A percentile compares a stretch with the other conserved stretches of the same genome.
Evolutionary conservation across 2,329 filamentous ascomycete species (phyloP).

Genomic region (Trichoderma cornu-damae): DNA sequence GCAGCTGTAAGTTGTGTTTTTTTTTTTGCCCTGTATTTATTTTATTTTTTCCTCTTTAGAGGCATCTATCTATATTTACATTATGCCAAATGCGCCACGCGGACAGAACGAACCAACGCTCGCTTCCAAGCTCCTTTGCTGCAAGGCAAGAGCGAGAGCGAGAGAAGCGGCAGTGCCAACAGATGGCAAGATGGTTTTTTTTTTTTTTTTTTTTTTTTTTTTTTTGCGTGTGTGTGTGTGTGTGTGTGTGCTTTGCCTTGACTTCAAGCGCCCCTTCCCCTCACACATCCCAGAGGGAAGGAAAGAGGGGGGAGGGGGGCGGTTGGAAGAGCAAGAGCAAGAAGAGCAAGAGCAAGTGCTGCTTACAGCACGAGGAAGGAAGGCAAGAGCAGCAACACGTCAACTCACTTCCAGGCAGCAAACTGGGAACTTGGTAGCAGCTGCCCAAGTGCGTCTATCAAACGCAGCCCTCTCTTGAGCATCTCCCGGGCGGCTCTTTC

Average conservation of each 20-base stretch:
- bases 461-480: not conserved
- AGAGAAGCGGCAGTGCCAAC: conserved; percentile 4
- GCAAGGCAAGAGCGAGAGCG: not conserved
- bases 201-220: too few relatives aligned
- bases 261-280: too few relatives aligned
- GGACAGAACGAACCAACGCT: not conserved
- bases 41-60: not conserved
- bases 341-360: conserved; percentile 7
- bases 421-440: conserved; percentile 5
- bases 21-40: not conserved
- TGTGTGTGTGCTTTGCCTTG: too few relatives aligned
- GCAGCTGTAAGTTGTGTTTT: too few relatives aligned
- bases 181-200: conserved; percentile 1
- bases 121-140: not conserved
- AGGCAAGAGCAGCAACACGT: not conserved
- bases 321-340: too few relatives aligned
- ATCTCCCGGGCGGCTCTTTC: not conserved
- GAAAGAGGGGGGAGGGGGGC: too few relatives aligned
- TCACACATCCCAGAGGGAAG: too few relatives aligned
- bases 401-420: not conserved
- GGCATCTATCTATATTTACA: too few relatives aligned
- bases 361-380: not conserved
- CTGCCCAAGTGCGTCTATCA: not conserved
- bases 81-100: not conserved
- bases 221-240: too few relatives aligned